A percentile compares a stretch with the other conserved stretches of the same genome.
phyloP scores from a whole-genome alignment of 176 grass and related monocot genomes.

The Avena insularis region DNA sequence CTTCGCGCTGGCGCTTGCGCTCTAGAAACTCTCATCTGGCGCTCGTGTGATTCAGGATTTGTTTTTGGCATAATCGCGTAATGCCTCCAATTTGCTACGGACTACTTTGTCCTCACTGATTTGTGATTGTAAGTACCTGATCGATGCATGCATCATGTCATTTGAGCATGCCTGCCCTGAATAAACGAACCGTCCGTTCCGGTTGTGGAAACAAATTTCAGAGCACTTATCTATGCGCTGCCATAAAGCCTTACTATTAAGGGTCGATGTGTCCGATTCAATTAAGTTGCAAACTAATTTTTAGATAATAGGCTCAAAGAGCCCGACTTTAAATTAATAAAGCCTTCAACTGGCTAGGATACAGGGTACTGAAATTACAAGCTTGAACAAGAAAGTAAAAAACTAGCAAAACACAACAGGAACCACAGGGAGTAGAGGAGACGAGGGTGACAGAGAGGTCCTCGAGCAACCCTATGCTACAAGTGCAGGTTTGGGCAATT shows the following conservation, averaged over 20 bases:
- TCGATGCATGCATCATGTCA: neutral
- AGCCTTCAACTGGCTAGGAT: too few species aligned
- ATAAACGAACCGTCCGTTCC: neutral
- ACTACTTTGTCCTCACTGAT: neutral
- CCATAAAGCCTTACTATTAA: neutral
- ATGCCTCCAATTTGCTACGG: neutral
- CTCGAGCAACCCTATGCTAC: too few species aligned
- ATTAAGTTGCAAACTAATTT: too few species aligned
- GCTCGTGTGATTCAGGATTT: neutral
- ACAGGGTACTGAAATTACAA: too few species aligned
- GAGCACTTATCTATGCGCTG: neutral
- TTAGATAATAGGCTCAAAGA: too few species aligned
- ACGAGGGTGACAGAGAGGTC: too few species aligned
- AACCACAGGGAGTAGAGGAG: too few species aligned
- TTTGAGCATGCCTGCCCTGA: neutral
- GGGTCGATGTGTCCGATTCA: too few species aligned
- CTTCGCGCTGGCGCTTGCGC: neutral
- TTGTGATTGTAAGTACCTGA: constrained; percentile 7
- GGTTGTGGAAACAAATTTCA: neutral
- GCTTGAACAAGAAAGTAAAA: too few species aligned
- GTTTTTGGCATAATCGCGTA: neutral
- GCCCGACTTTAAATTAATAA: too few species aligned
- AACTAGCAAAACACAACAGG: too few species aligned
- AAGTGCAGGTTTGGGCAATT: too few species aligned
- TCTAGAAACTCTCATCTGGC: neutral